These are phyloP conservation scores for Magnusiomyces tetraspermus DNA, from an alignment of 1,139 yeast genomes.

Conservation along the genomic window DNA sequence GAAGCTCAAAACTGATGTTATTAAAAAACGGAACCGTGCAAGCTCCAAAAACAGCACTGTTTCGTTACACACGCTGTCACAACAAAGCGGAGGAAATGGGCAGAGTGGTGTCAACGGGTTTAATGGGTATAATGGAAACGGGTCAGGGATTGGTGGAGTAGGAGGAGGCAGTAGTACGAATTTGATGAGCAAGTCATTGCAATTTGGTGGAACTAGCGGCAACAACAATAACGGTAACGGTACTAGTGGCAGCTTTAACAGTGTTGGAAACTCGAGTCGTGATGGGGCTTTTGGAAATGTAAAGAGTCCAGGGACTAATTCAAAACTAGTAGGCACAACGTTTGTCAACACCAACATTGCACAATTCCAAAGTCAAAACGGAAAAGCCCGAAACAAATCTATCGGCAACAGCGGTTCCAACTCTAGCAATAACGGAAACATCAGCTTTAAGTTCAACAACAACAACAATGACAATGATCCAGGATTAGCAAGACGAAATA, in stretches of 20 bases:
- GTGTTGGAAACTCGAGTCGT: too few relatives aligned
- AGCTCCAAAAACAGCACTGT: neutral
- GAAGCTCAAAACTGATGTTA: conserved; percentile 79
- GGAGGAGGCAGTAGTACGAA: too few relatives aligned
- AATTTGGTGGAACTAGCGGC: too few relatives aligned
- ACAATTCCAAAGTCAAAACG: neutral
- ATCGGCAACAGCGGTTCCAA: neutral
- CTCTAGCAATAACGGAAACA: too few relatives aligned
- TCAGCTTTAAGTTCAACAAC: too few relatives aligned
- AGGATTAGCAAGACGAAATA: neutral
- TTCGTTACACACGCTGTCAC: too few relatives aligned
- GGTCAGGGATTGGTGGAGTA: too few relatives aligned
- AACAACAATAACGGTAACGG: too few relatives aligned
- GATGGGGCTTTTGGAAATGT: too few relatives aligned
- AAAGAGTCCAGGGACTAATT: neutral
- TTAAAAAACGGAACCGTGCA: conserved; percentile 53
- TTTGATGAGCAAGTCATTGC: too few relatives aligned
- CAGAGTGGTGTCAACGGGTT: neutral
- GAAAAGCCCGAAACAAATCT: neutral
- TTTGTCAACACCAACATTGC: neutral
- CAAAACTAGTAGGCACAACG: neutral
- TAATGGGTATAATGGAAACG: too few relatives aligned
- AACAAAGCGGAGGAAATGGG: too few relatives aligned
- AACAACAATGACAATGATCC: neutral
- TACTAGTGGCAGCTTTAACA: neutral